Percentiles rank a stretch among this genome's conserved stretches.
Conservation (phyloP, 2,329 filamentous ascomycete genomes). For the Aureobasidium sp. region DNA sequence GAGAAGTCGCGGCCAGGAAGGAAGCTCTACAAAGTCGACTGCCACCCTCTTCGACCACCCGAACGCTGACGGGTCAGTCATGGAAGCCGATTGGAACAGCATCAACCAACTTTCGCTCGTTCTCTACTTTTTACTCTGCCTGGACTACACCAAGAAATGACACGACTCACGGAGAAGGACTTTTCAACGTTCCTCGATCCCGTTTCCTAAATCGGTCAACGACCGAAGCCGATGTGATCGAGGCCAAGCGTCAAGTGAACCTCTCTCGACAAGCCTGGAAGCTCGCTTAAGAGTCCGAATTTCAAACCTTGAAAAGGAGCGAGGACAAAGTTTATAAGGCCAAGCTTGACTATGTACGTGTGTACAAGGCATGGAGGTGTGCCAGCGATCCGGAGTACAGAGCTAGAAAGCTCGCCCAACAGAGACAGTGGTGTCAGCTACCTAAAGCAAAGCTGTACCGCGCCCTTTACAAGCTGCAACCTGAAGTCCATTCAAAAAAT, state of each 20-base stretch:
- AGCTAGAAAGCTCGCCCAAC: no score
- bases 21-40: background rate
- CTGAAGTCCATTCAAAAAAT: background rate
- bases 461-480: background rate
- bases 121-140: background rate
- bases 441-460: fast-evolving
- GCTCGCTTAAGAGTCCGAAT: background rate
- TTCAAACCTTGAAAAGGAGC: background rate
- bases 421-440: fast-evolving
- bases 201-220: background rate
- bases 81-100: background rate
- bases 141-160: background rate
- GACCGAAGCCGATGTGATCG: background rate
- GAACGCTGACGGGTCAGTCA: background rate
- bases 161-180: background rate
- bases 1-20: background rate
- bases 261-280: background rate
- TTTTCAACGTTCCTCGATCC: background rate
- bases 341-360: background rate
- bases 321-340: background rate
- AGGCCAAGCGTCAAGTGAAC: background rate
- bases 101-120: background rate
- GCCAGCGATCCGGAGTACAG: background rate
- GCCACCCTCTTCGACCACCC: background rate
- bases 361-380: background rate